These are phyloP conservation scores for Ceratobasidium sp. DNA, from an alignment of 1,284 basidiomycete genomes.

Conservation along the genomic window DNA sequence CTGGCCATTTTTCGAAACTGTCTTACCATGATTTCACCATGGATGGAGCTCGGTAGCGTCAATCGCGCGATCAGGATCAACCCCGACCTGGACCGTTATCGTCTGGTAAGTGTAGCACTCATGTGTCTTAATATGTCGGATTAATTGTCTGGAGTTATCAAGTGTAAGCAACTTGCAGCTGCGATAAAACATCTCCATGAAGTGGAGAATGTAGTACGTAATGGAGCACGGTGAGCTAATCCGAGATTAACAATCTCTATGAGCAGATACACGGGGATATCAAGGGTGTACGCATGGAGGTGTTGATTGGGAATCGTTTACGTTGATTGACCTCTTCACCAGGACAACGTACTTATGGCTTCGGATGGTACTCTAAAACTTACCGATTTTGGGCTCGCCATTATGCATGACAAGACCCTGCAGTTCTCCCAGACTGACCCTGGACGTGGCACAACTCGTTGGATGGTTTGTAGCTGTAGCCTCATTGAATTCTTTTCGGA, in stretches of 20 bases:
- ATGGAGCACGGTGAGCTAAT: too few species aligned
- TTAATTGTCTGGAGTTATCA: not conserved
- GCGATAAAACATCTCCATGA: constrained; percentile 2
- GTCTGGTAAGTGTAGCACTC: not conserved
- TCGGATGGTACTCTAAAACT: constrained; percentile 11
- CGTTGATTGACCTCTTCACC: not conserved
- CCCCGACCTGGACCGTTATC: not conserved
- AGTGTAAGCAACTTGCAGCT: constrained; percentile 11
- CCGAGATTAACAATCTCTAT: not conserved
- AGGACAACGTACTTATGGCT: constrained; percentile 7
- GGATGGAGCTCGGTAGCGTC: constrained; percentile 9
- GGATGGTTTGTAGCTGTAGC: not conserved
- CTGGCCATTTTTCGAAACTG: not conserved
- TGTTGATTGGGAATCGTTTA: too few species aligned
- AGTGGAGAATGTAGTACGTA: not conserved
- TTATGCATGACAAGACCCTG: not conserved
- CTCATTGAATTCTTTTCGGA: not conserved
- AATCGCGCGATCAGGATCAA: not conserved
- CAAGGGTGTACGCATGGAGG: not conserved
- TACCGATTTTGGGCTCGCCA: constrained; percentile 5
- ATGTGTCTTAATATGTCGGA: too few species aligned
- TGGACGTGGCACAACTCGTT: not conserved
- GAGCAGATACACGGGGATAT: constrained; percentile 18
- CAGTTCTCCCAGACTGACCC: constrained; percentile 2
- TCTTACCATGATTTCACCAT: constrained; percentile 16